Evolutionary conservation across 805 yeast species (phyloP), one percentile per base, ranked within the genome.

Genomic region (Metschnikowia arizonensis): DNA sequence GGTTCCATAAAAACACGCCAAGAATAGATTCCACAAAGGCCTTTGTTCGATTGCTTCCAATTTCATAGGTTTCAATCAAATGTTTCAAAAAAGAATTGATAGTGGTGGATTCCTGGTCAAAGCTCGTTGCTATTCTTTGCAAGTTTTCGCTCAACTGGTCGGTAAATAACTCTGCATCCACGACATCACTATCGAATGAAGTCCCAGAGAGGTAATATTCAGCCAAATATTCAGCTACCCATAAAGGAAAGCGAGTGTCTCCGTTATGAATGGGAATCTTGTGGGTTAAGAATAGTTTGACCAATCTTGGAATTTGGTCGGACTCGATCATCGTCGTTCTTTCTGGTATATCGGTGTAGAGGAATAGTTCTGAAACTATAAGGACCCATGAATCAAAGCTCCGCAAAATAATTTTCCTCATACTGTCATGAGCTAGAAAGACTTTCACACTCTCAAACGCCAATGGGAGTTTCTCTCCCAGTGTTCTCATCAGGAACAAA

Each of bases 1-100:
- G 36, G n/a, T 53, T 48, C 43, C 56, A 60, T 24, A 60, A 63
- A 46, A 61, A 52, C 1, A 73, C 68, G 1, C 80, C 79, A 7
- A 73, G 33, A 5, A 73, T 55, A 3, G 69, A 49, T 32, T 77
- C 78, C 34, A 73, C 61, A 17, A 48, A 48, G 2, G 54, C 52
- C 6, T 31, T 29, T 6, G 34, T 25, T 5, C 41, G 44, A 17
- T 40, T 37, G 11, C 26, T 12, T 18, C 54, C 50, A 1, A 41
- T 28, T 1, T 53, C 48, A 10, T 57, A 44, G 8, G 48, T 45
- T 0, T 51, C 44, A 0, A 62, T 18, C 28, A 76, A n/a, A 14
- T 29, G n/a, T 3, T 21, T 9, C 17, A 52, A 15, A 15, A 52
- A 30, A 21, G 21, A 41, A 18, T 45, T 40, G 38, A 54, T 42